These are phyloP conservation scores for Chaetomium sp. DNA, from an alignment of 2,329 filamentous ascomycete genomes.

Conservation along the genomic window DNA sequence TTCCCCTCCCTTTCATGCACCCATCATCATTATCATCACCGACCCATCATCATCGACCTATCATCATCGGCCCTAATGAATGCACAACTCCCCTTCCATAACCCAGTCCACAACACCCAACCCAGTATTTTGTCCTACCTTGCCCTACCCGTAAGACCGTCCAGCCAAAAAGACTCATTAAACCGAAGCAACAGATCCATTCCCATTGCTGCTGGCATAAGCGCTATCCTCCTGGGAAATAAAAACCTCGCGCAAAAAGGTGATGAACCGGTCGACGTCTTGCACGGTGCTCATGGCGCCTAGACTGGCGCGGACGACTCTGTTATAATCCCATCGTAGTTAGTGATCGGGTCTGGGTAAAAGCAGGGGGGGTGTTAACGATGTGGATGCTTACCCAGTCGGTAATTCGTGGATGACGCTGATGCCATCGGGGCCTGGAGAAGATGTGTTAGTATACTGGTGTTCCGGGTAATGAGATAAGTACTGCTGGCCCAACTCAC, in stretches of 20 bases:
- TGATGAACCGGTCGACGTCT: constrained; percentile 46
- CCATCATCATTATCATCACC: no score
- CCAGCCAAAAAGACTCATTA: no score
- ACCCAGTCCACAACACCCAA: no score
- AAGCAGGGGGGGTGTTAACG: not conserved
- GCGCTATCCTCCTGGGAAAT: constrained; percentile 20
- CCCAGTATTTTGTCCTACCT: no score
- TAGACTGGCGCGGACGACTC: constrained; percentile 54
- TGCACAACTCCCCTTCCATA: no score
- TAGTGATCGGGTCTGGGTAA: constrained; percentile 2
- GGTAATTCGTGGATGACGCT: constrained; percentile 48
- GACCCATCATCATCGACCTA: no score
- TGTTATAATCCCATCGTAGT: constrained; percentile 17
- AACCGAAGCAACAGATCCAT: not conserved
- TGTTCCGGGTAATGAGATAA: no score
- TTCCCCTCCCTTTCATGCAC: no score
- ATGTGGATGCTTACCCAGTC: constrained; percentile 38
- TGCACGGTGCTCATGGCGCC: constrained; percentile 54
- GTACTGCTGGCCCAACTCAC: constrained; percentile 13
- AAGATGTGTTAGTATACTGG: not conserved
- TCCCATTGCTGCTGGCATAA: not conserved
- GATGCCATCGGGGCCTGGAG: constrained; percentile 39
- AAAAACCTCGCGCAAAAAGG: constrained; percentile 39
- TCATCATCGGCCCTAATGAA: no score
- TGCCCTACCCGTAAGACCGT: no score